These are phyloP conservation scores for Xylariales sp. DNA, from an alignment of 2,329 filamentous ascomycete genomes.

Conservation along the genomic window DNA sequence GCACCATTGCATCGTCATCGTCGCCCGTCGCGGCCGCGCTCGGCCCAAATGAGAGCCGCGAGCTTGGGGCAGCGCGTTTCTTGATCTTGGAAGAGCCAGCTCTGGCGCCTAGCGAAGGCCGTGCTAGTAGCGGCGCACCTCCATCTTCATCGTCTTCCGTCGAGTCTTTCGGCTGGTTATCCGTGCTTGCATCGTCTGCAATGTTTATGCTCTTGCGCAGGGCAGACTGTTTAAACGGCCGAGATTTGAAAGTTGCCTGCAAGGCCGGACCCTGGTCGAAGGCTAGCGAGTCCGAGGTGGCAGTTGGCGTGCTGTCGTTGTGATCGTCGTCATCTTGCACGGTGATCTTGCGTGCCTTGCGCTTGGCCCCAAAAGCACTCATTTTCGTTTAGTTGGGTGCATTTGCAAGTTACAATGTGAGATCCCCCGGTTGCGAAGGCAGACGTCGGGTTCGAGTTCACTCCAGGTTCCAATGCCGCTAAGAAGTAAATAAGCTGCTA, in stretches of 20 bases:
- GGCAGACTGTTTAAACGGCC: constrained; percentile 52
- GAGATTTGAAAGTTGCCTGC: constrained; percentile 40
- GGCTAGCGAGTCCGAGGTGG: constrained; percentile 18
- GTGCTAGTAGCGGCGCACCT: constrained; percentile 43
- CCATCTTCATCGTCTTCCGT: constrained; percentile 39
- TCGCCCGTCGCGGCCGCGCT: constrained; percentile 50
- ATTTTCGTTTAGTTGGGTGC: constrained; percentile 26
- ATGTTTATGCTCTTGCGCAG: constrained; percentile 53
- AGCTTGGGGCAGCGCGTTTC: constrained; percentile 55
- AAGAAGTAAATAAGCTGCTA: too few relatives aligned
- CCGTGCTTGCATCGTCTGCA: constrained; percentile 32
- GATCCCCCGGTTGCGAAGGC: too few relatives aligned
- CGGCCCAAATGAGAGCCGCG: constrained; percentile 74
- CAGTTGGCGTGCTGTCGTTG: constrained; percentile 11
- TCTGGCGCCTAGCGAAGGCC: constrained; percentile 39
- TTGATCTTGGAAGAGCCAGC: constrained; percentile 55
- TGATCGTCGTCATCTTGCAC: constrained; percentile 63
- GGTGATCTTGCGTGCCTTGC: constrained; percentile 75
- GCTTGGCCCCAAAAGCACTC: constrained; percentile 52
- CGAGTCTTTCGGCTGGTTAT: constrained; percentile 14
- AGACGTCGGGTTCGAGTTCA: too few relatives aligned
- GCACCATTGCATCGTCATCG: constrained; percentile 37
- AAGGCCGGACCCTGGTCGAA: constrained; percentile 25
- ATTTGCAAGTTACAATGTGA: background rate
- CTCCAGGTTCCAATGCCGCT: too few relatives aligned